Percentiles rank a stretch among this genome's conserved stretches.
phyloP scores from a whole-genome alignment of 805 yeast genomes.

The Suhomyces pyralidae region DNA sequence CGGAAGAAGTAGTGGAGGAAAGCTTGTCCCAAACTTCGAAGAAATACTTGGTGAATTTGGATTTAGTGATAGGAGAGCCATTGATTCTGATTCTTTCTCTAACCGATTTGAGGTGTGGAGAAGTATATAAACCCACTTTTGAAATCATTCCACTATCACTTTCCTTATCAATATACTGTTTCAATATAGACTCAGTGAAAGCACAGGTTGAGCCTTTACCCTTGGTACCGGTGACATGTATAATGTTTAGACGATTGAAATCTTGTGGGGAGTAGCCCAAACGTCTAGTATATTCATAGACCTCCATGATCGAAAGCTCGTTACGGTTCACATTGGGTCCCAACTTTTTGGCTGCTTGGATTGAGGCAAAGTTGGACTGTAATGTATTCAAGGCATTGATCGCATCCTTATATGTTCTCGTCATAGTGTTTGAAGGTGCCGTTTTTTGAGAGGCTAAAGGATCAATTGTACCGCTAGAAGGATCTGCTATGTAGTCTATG shows the following conservation, averaged over 20 bases:
- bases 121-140: constrained; percentile 89
- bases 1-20: constrained; percentile 54
- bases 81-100: constrained; percentile 87
- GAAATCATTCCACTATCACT: constrained; percentile 23
- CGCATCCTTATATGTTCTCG: constrained; percentile 58
- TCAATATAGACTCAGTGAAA: constrained; percentile 76
- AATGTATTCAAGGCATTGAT: constrained; percentile 76
- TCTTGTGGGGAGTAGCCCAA: constrained; percentile 52
- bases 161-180: constrained; percentile 46
- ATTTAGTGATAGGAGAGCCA: constrained; percentile 81
- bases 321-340: constrained; percentile 58
- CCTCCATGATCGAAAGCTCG: constrained; percentile 75
- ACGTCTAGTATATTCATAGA: constrained; percentile 46
- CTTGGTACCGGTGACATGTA: constrained; percentile 96
- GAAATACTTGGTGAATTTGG: constrained; percentile 79
- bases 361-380: constrained; percentile 87
- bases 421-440: neutral
- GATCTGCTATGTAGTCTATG: neutral
- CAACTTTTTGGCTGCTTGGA: constrained; percentile 74
- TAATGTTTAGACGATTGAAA: constrained; percentile 68
- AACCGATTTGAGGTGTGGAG: constrained; percentile 92
- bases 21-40: constrained; percentile 92
- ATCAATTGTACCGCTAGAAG: neutral
- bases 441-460: neutral
- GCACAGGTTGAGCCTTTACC: constrained; percentile 99